phyloP scores from a whole-genome alignment of 495 filamentous ascomycete genomes.

The Pyronema omphalodes region DNA sequence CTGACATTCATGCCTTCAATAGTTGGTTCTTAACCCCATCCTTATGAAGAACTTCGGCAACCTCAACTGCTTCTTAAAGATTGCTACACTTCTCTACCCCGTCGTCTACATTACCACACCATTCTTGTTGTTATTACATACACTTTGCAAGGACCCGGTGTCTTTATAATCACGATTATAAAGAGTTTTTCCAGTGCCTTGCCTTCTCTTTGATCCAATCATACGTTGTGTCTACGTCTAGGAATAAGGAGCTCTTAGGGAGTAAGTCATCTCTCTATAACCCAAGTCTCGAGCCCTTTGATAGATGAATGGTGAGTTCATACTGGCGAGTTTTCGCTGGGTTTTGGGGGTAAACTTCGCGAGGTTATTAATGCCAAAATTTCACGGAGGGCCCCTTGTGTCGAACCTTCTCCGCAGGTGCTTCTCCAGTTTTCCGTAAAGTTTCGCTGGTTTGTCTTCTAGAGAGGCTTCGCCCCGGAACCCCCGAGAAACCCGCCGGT shows the following conservation, averaged over 20 bases:
- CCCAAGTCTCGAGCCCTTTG: too few relatives aligned
- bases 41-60: slow-evolving; percentile 44
- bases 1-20: not conserved
- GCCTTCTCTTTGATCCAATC: slow-evolving; percentile 44
- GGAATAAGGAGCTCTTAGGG: slow-evolving; percentile 67
- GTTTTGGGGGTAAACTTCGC: too few relatives aligned
- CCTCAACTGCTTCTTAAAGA: slow-evolving; percentile 37
- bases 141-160: slow-evolving; percentile 21
- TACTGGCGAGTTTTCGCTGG: too few relatives aligned
- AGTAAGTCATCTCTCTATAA: slow-evolving; percentile 60
- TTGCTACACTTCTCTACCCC: slow-evolving; percentile 44
- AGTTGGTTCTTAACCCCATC: slow-evolving; percentile 47
- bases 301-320: too few relatives aligned
- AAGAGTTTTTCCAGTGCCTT: slow-evolving; percentile 53
- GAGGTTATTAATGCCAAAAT: too few relatives aligned
- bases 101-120: slow-evolving; percentile 47
- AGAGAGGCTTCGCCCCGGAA: too few relatives aligned
- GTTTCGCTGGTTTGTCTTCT: too few relatives aligned
- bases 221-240: too few relatives aligned
- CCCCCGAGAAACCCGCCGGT: too few relatives aligned
- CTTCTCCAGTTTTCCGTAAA: too few relatives aligned
- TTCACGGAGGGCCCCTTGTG: too few relatives aligned
- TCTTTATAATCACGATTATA: slow-evolving; percentile 41
- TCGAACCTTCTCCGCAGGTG: too few relatives aligned
- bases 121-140: slow-evolving; percentile 27